Conservation (phyloP, 2,329 filamentous ascomycete species). For the Cytospora chrysosperma region DNA sequence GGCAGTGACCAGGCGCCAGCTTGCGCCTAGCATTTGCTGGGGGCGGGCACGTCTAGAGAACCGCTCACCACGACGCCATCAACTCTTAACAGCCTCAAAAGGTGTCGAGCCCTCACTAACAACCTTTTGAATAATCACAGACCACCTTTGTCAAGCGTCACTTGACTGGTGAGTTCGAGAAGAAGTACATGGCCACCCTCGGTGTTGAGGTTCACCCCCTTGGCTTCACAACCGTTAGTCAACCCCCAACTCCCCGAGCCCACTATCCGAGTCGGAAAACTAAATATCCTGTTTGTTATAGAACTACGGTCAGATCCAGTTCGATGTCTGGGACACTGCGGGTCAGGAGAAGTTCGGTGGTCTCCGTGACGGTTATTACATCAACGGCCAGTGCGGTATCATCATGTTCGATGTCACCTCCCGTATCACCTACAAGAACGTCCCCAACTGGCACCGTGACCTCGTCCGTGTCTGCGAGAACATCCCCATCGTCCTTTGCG, state of each 20-base stretch:
- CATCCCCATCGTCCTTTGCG: slow-evolving; percentile 95
- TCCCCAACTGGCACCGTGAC: slow-evolving; percentile 99
- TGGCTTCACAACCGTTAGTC: slow-evolving; percentile 91
- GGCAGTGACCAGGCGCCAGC: slow-evolving; percentile 20
- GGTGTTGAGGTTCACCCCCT: slow-evolving; percentile 99
- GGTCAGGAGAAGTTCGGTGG: slow-evolving; percentile 99
- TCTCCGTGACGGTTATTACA: slow-evolving; percentile 99
- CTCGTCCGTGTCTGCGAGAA: slow-evolving; percentile 99
- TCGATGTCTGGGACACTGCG: slow-evolving; percentile 99
- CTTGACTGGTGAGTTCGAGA: slow-evolving; percentile 99
- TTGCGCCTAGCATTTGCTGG: slow-evolving; percentile 21
- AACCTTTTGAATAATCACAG: slow-evolving; percentile 49
- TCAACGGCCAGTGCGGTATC: slow-evolving; percentile 99
- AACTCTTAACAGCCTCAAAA: slow-evolving; percentile 8
- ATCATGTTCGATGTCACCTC: slow-evolving; percentile 99
- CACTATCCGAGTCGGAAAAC: slow-evolving; percentile 30
- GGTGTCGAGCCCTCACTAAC: slow-evolving; percentile 9
- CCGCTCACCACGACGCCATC: slow-evolving; percentile 25
- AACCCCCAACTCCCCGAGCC: slow-evolving; percentile 3
- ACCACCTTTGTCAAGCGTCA: slow-evolving; percentile 99
- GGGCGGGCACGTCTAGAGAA: slow-evolving; percentile 11
- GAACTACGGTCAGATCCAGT: slow-evolving; percentile 96
- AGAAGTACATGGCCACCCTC: slow-evolving; percentile 99
- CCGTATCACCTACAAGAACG: slow-evolving; percentile 99
- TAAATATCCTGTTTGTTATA: slow-evolving; percentile 51